These are phyloP conservation scores for Deinandra increscens DNA, from an alignment of 129 eudicot genomes.

Conservation along the genomic window DNA sequence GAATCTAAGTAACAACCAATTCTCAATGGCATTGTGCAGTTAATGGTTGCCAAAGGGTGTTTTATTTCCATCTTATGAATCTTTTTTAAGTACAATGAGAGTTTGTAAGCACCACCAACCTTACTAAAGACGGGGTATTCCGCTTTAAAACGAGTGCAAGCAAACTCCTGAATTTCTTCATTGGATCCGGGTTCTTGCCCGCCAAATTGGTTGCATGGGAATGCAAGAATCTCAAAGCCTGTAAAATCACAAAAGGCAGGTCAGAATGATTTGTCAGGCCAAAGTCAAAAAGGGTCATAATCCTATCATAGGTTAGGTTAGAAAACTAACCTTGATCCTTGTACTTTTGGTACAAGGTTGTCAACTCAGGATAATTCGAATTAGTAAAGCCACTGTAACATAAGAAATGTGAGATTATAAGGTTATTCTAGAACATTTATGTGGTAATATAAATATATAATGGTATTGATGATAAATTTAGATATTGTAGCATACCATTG, in stretches of 20 bases:
- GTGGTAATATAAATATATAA: background rate
- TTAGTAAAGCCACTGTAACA: constrained; percentile 81
- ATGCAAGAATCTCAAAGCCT: constrained; percentile 97
- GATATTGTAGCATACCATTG: constrained; percentile 58
- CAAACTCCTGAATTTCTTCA: constrained; percentile 78
- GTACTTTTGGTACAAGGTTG: constrained; percentile 73
- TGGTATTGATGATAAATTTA: background rate
- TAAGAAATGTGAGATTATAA: background rate
- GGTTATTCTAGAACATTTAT: background rate
- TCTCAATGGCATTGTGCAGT: background rate
- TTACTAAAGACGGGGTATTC: constrained; percentile 88
- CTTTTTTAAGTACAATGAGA: background rate
- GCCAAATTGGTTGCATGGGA: constrained; percentile 96
- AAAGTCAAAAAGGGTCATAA: background rate
- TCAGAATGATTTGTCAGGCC: background rate
- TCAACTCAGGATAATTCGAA: constrained; percentile 81
- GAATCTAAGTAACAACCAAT: background rate
- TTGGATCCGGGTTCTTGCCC: constrained; percentile 91
- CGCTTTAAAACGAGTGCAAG: constrained; percentile 94
- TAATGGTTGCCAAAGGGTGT: background rate
- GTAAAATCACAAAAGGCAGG: background rate
- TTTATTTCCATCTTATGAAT: background rate
- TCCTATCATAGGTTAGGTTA: background rate
- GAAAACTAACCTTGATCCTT: constrained; percentile 78
- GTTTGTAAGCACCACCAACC: constrained; percentile 34